Percentiles rank a stretch among this genome's conserved stretches.
These are phyloP conservation scores for Malassezia caprae DNA, from an alignment of 1,284 basidiomycete species.

Conservation along the genomic window DNA sequence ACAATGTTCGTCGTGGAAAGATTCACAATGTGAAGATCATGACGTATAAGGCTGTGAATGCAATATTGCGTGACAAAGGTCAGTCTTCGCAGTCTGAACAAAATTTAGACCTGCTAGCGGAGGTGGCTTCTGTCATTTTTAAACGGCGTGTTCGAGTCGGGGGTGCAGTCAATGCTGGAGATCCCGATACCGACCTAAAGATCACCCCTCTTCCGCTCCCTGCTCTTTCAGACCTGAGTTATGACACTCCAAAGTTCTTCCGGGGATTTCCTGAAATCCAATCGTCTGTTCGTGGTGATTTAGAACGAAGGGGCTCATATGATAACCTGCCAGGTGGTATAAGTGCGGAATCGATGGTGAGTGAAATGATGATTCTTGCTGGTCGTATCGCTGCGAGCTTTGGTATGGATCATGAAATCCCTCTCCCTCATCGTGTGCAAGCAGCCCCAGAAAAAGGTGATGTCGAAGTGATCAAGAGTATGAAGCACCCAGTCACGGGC, in stretches of 20 bases:
- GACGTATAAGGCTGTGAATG: constrained; percentile 61
- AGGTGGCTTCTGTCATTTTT: background rate
- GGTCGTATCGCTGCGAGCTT: constrained; percentile 67
- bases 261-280: constrained; percentile 24
- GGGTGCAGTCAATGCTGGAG: constrained; percentile 1
- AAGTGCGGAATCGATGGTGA: constrained; percentile 53
- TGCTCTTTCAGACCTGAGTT: background rate
- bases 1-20: constrained; percentile 61
- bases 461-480: constrained; percentile 28
- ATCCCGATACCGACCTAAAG: background rate
- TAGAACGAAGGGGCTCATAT: constrained; percentile 4
- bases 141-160: constrained; percentile 6
- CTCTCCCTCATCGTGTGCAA: constrained; percentile 59
- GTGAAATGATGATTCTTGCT: constrained; percentile 76
- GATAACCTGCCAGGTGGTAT: constrained; percentile 16
- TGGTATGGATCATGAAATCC: constrained; percentile 58
- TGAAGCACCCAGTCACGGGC: constrained; percentile 15
- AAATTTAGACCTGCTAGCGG: background rate
- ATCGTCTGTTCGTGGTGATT: background rate
- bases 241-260: constrained; percentile 21
- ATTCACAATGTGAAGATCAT: constrained; percentile 61
- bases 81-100: background rate
- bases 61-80: background rate
- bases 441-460: constrained; percentile 48
- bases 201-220: constrained; percentile 8